Evolutionary conservation across 2,329 filamentous ascomycete species (phyloP), one percentile per base, ranked within the genome.

Genomic region (Boeremia exigua): DNA sequence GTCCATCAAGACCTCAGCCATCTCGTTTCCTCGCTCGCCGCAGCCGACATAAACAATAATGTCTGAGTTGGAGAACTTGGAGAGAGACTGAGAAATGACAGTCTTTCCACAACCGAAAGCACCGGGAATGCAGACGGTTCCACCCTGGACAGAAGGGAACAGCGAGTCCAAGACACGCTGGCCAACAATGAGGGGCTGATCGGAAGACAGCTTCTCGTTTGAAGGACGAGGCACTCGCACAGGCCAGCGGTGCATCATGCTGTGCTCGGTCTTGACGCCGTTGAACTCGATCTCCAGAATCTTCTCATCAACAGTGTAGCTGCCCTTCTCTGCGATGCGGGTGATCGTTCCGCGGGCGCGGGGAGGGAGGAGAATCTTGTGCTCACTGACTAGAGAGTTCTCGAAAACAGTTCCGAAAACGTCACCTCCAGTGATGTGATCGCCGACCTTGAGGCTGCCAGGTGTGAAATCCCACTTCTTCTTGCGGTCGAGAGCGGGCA

Each of bases 1-100:
- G 80, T 99, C 95, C 90, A 97, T 98, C 85, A 99, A 85, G 67
- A 99, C 95, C 85, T 99, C 95, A 62, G 95, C 95, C 95, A 99
- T 99, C 80, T 99, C 95, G 75, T 99, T 99, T 67, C 95, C 95
- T 69, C 95, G 90, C 81, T 99, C 95, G 68, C 93, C 91, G 66
- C 81, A 81, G 57, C 95, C 95, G 58, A 99, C 95, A 76, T 99
- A 99, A 68, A 99, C 91, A 67, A 99, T 99, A 72, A 98, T 91
- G 77, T 99, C 95, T 77, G 90, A 95, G 87, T 99, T 99, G 74
- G 95, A 99, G 83, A 99, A 99, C 81, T 99, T 99, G 78, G 95
- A 99, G 62, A 99, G 90, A 58, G 92, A 96, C 81, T 99, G 95
- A 72, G 89, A 93, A 80, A 99, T 99, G 81, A 99, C 95, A 71